Evolutionary conservation across 2,329 filamentous ascomycete species (phyloP).

Genomic region (Lanzia echinophila): DNA sequence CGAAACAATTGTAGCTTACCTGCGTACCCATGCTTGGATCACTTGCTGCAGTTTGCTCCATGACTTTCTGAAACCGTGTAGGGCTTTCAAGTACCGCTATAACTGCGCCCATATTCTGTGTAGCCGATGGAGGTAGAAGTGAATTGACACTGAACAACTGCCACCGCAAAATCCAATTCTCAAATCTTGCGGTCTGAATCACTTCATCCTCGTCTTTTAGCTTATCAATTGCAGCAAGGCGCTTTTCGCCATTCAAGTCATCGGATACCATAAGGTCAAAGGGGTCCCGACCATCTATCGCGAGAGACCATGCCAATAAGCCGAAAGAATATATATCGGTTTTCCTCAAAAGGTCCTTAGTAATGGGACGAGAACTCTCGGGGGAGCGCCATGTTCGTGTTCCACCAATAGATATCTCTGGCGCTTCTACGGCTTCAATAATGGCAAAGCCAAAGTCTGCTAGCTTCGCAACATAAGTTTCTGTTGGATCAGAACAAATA

Average conservation of each 20-base stretch:
- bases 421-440: not conserved
- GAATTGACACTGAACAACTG: not conserved
- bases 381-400: not conserved
- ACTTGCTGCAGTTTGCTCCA: not conserved
- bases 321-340: constrained; percentile 3
- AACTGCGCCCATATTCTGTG: not conserved
- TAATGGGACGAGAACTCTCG: not conserved
- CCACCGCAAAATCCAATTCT: not conserved
- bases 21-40: not conserved
- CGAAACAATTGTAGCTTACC: too few relatives aligned
- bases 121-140: not conserved
- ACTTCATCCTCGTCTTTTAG: not conserved
- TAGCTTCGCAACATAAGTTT: not conserved
- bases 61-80: not conserved
- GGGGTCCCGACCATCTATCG: not conserved
- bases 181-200: not conserved
- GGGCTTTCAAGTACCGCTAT: not conserved
- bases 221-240: not conserved
- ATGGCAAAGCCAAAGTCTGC: constrained; percentile 4
- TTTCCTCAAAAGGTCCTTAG: not conserved
- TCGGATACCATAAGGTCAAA: not conserved
- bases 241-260: not conserved
- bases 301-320: not conserved
- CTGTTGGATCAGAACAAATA: not conserved
- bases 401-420: not conserved